Evolutionary conservation across 257 asterid genomes (phyloP).

Genomic region (Ilex aquifolium): DNA sequence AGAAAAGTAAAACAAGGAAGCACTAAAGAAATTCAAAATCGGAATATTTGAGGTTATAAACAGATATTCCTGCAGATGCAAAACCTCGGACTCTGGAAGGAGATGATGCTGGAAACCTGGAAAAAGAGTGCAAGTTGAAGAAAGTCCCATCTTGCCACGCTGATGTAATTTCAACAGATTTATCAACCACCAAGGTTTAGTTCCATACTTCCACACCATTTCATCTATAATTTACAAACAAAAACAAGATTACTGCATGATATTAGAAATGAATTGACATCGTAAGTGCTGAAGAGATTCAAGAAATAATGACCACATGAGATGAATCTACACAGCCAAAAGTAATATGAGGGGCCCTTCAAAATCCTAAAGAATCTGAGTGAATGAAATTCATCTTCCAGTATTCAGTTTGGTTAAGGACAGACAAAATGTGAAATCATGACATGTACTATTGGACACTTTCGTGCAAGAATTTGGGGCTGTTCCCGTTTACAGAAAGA

Average conservation of each 20-base stretch:
- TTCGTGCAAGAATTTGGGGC: too few relatives aligned
- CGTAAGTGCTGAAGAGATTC: too few relatives aligned
- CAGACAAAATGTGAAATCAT: too few relatives aligned
- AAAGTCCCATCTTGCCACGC: slow-evolving; percentile 10
- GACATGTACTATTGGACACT: too few relatives aligned
- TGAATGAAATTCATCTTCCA: too few relatives aligned
- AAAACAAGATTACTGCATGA: too few relatives aligned
- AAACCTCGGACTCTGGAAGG: slow-evolving; percentile 10
- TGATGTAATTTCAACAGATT: slow-evolving; percentile 35
- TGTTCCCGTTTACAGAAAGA: not conserved
- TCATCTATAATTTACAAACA: slow-evolving; percentile 7
- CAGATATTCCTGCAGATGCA: slow-evolving; percentile 12
- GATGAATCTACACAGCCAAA: too few relatives aligned
- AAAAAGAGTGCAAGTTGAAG: slow-evolving; percentile 6
- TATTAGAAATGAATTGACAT: too few relatives aligned
- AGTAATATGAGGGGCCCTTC: too few relatives aligned
- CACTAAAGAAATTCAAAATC: slow-evolving; percentile 1
- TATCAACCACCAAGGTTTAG: slow-evolving; percentile 9
- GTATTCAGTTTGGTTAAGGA: too few relatives aligned
- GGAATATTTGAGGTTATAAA: slow-evolving; percentile 1
- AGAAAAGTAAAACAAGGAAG: slow-evolving; percentile 13
- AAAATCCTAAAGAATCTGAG: too few relatives aligned
- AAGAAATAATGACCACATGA: too few relatives aligned
- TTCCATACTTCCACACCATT: slow-evolving; percentile 14
- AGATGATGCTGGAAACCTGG: slow-evolving; percentile 4